phyloP scores from a whole-genome alignment of 768 basidiomycete species.

The Cystofilobasidium capitatum region DNA sequence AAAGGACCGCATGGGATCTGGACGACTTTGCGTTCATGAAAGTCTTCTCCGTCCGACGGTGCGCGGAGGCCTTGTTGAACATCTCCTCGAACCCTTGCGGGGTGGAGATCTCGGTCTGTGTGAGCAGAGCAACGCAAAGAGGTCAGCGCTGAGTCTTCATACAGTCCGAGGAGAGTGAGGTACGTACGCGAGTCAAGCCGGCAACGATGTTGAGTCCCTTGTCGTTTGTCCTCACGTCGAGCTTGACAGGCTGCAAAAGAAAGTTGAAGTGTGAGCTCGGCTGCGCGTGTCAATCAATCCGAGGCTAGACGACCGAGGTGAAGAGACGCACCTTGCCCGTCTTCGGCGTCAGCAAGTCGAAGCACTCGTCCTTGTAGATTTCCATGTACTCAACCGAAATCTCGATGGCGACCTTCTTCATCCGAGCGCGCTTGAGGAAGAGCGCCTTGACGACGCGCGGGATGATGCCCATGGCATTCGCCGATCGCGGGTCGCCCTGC shows the following conservation, averaged over 20 bases:
- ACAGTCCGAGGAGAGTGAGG: background rate
- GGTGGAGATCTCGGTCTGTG: conserved; percentile 38
- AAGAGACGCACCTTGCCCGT: conserved; percentile 25
- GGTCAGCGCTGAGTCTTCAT: background rate
- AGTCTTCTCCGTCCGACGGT: conserved; percentile 72
- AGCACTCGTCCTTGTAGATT: conserved; percentile 64
- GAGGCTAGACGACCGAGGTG: background rate
- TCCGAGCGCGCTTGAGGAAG: conserved; percentile 29
- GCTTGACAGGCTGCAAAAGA: conserved; percentile 38
- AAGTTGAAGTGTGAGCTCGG: conserved; percentile 21
- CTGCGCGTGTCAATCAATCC: conserved; percentile 12
- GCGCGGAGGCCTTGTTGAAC: conserved; percentile 47
- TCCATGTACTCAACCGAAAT: conserved; percentile 48
- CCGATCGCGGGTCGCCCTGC: conserved; percentile 56
- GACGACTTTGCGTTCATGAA: conserved; percentile 76
- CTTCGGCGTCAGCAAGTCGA: conserved; percentile 70
- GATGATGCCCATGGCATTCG: conserved; percentile 67
- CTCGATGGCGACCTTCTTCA: conserved; percentile 32
- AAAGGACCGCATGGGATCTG: conserved; percentile 77
- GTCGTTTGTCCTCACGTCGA: conserved; percentile 51
- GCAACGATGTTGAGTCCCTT: conserved; percentile 51
- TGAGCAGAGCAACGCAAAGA: background rate
- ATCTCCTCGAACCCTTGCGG: conserved; percentile 47
- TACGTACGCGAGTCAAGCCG: conserved; percentile 41
- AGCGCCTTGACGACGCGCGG: conserved; percentile 63